Base-by-base conservation (phyloP, 805 yeast genomes). In the Ogataea wickerhamii region DNA sequence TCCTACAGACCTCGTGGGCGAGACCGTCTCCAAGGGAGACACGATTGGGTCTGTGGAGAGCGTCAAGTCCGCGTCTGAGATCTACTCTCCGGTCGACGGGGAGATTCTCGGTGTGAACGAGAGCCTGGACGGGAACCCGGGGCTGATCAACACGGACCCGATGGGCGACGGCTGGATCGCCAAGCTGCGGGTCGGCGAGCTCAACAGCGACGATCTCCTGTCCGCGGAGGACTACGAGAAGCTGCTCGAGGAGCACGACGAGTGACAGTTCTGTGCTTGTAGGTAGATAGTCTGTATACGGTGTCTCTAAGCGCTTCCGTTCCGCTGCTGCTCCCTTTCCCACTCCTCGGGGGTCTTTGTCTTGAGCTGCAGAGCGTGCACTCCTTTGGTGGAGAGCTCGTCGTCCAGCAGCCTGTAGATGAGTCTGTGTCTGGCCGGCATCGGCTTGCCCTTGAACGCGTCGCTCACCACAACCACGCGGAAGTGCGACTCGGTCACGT, bases 101-200 rank as follows among this genome's bases (percentile, higher is more conserved):
- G 82, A 74, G 49, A 70, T 93, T 25, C 44, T 79, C 34, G 96
- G 80, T 49, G 76, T 78, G 48, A 93, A 93, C 66, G 73, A 68
- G 25, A 61, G 57, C 18, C 72, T 93, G 50, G 82, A 76, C 46
- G 76, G 74, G 35, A 67, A 72, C 43, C 97, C 98, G 24, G 80
- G 78, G 41, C 68, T 87, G 52, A 77, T 93, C 55, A 91, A 89
- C 66, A 64, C 68, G 47, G 97, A 88, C 57, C 97, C 98, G 34
- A 72, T 85, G 80, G 97, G 97, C 38, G 80, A 78, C 41, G 98
- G 95, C 25, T 91, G 96, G 96, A 76, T 91, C 46, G 87, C 85
- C 38, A 85, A 87, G 66, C 64, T 91, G 49, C 73, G 82, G 63
- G 64, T 85, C 43, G 48, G 56, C 17, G 66, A 62, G n/a, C 45